Evolutionary conservation across 257 asterid species (phyloP).

Genomic region (Ballota nigra): DNA sequence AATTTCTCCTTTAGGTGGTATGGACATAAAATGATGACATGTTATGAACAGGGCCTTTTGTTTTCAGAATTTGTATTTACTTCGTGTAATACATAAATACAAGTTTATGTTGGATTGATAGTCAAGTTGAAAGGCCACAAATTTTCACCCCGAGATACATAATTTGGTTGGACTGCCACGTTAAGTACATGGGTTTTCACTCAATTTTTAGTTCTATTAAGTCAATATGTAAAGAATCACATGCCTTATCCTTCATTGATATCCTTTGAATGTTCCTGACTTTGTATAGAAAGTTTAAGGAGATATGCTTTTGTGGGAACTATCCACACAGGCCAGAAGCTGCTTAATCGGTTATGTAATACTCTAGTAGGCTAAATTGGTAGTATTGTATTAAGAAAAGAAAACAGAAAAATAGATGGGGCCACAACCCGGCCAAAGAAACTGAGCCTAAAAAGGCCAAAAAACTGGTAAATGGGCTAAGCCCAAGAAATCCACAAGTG

Average conservation of each 20-base stretch:
- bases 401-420: too few relatives aligned
- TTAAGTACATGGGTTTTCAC: background rate
- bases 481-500: too few relatives aligned
- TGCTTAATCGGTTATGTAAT: too few relatives aligned
- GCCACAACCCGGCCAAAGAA: too few relatives aligned
- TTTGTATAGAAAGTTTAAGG: conserved; percentile 5
- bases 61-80: background rate
- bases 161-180: background rate
- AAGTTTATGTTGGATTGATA: background rate
- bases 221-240: background rate
- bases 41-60: background rate
- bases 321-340: too few relatives aligned
- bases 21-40: background rate
- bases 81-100: background rate
- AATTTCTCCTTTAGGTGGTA: background rate
- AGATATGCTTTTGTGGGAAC: background rate
- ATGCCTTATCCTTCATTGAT: background rate
- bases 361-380: too few relatives aligned
- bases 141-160: background rate
- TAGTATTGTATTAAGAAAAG: too few relatives aligned
- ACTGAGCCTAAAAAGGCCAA: too few relatives aligned
- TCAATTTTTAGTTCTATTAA: background rate
- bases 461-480: too few relatives aligned
- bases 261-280: conserved; percentile 4
- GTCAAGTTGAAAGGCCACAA: background rate